Evolutionary conservation across 495 filamentous ascomycete species (phyloP), one percentile per base, ranked within the genome.

Genomic region (Aspergillus sclerotioniger): DNA sequence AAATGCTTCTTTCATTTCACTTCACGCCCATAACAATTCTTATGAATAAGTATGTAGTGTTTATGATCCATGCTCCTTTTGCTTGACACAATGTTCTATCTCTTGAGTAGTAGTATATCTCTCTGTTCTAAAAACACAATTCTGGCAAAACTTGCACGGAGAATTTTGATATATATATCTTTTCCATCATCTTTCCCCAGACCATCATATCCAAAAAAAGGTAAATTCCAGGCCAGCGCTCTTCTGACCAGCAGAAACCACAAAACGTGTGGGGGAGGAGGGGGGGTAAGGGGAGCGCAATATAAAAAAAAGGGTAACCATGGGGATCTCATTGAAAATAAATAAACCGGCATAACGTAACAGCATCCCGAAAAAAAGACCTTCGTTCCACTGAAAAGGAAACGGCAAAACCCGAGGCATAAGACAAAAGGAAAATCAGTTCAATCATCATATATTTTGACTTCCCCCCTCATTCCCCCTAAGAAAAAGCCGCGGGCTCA

Each of bases 191-290:
- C 37, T 41, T 41, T 41, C n/a, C n/a, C n/a, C 13, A 33, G n/a
- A n/a, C n/a, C 12, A 41, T 41, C 37, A 15, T 41, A n/a, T 41
- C n/a, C n/a, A 9, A 37, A n/a, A 7, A n/a, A 15, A 41, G 10
- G 15, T 6, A 41, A 33, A 50, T 32, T 16, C 28, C 47, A 15
- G 47, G 47, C 60, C 67, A 71, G 68, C 68, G 70, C 72, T 71
- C 64, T 70, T 74, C 70, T 59, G 63, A 70, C 70, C 72, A 70
- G 60, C 68, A 71, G 61, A 68, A 57, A 58, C 33, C 31, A 51
- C 43, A 55, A 59, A 25, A 25, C 25, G 25, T 2, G 25, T 25
- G 25, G 25, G 25, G 25, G 25, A 25, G 5, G 25, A 5, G 25
- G 25, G 25, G 25, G 25, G 25, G 25, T n/a, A n/a, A n/a, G n/a